Conservation (phyloP, 805 yeast genomes). For the Monosporozyma aquatica region DNA sequence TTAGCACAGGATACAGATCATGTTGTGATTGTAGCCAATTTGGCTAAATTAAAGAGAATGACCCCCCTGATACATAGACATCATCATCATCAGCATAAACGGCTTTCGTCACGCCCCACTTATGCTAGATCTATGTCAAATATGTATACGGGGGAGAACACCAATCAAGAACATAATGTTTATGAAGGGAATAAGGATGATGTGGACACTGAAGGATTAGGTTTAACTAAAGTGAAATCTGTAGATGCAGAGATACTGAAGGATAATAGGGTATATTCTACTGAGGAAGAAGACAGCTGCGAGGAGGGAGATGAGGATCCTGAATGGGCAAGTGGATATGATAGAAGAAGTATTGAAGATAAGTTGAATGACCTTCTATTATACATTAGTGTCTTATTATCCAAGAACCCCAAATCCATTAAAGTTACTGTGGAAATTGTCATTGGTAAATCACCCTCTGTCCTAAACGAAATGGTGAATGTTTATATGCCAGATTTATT, state of each 20-base stretch:
- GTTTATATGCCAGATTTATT: conserved; percentile 28
- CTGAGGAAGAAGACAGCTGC: neutral
- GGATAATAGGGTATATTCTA: neutral
- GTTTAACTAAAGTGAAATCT: neutral
- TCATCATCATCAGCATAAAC: neutral
- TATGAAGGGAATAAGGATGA: neutral
- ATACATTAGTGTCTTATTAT: conserved; percentile 14
- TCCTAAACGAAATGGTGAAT: conserved; percentile 24
- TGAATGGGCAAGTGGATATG: conserved; percentile 29
- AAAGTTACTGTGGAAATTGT: conserved; percentile 29
- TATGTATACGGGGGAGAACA: conserved; percentile 7
- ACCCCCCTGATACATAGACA: neutral
- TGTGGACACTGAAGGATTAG: neutral
- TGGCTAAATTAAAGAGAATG: conserved; percentile 15
- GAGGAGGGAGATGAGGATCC: conserved; percentile 4
- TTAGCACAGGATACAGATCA: conserved; percentile 58
- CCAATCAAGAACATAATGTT: too few relatives aligned
- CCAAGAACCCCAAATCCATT: conserved; percentile 15
- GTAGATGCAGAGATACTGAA: neutral
- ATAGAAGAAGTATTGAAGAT: conserved; percentile 16
- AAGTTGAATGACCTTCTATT: conserved; percentile 17
- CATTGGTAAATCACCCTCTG: conserved; percentile 21
- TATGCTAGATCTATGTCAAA: neutral
- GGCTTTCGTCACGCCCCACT: neutral
- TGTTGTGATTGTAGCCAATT: conserved; percentile 46